phyloP scores from a whole-genome alignment of 2,329 filamentous ascomycete species.

The Paracorniculantispora psalliotae region DNA sequence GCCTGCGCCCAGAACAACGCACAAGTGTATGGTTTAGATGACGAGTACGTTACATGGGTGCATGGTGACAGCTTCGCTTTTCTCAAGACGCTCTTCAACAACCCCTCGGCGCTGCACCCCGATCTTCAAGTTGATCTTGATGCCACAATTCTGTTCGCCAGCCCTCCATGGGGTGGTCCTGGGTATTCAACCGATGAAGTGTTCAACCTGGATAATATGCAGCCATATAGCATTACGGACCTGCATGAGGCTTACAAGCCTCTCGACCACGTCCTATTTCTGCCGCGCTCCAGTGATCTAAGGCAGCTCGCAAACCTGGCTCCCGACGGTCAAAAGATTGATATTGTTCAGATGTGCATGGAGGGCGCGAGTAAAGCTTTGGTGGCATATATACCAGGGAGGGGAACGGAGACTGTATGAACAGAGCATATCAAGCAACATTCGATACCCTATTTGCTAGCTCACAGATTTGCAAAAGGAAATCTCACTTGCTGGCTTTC shows the following conservation, averaged over 20 bases:
- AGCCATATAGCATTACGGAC: constrained; percentile 69
- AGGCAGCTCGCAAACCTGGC: constrained; percentile 65
- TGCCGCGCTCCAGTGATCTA: constrained; percentile 81
- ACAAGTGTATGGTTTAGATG: constrained; percentile 70
- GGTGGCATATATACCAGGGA: constrained; percentile 54
- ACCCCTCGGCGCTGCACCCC: constrained; percentile 32
- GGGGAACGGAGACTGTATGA: background rate
- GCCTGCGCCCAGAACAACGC: constrained; percentile 93
- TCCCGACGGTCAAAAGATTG: constrained; percentile 51
- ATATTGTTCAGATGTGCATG: constrained; percentile 87
- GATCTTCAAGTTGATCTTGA: constrained; percentile 37
- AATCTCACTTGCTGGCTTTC: too few species aligned
- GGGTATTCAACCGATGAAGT: constrained; percentile 57
- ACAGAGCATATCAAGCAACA: background rate
- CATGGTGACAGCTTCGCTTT: constrained; percentile 81
- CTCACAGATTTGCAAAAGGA: background rate
- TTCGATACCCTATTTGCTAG: background rate
- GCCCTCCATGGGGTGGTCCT: constrained; percentile 57
- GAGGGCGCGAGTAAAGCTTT: constrained; percentile 81
- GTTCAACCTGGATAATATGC: constrained; percentile 81
- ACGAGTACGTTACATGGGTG: constrained; percentile 74
- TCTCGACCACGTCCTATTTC: constrained; percentile 66
- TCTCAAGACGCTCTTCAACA: constrained; percentile 42
- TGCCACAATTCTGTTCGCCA: constrained; percentile 49
- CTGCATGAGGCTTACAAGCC: constrained; percentile 58